Percentiles rank a stretch among this genome's conserved stretches.
phyloP scores from a whole-genome alignment of 202 grass and related monocot genomes.

The Panicum virgatum region DNA sequence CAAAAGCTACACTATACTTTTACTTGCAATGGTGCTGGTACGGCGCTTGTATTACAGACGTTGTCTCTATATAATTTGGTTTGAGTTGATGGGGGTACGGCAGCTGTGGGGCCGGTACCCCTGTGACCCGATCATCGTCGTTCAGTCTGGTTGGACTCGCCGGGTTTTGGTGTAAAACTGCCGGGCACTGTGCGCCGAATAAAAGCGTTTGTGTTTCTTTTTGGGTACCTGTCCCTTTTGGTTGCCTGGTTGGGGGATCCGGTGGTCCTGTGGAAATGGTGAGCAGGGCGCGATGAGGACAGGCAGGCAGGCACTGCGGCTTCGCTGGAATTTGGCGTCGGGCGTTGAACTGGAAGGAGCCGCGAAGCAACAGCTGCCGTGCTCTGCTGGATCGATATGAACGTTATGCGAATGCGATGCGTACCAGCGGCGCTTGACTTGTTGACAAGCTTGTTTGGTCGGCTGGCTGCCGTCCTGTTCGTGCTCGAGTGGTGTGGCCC shows the following conservation, averaged over 20 bases:
- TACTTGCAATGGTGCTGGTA: constrained; percentile 15
- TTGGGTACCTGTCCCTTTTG: not conserved
- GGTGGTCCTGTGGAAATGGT: constrained; percentile 17
- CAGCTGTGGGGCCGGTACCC: not conserved
- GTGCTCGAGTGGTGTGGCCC: not conserved
- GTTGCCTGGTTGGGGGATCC: not conserved
- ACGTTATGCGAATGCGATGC: not conserved
- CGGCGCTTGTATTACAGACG: constrained; percentile 27
- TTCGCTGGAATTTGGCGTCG: not conserved
- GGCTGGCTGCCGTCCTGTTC: not conserved
- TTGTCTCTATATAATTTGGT: constrained; percentile 6
- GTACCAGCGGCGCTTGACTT: not conserved
- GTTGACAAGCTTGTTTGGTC: constrained; percentile 10
- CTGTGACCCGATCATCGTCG: not conserved
- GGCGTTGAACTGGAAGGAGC: constrained; percentile 1
- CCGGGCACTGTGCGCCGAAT: constrained; percentile 22
- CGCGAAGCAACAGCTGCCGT: not conserved
- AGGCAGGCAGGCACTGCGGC: not conserved
- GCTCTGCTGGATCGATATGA: not conserved
- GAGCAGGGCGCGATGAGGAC: not conserved
- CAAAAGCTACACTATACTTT: not conserved
- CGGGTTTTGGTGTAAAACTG: not conserved
- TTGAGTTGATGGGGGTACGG: constrained; percentile 13
- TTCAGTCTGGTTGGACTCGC: constrained; percentile 14
- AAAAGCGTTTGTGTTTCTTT: not conserved